Percentiles rank a stretch among this genome's conserved stretches.
phyloP scores from a whole-genome alignment of 2,329 filamentous ascomycete species.

The Apiospora pterosperma region DNA sequence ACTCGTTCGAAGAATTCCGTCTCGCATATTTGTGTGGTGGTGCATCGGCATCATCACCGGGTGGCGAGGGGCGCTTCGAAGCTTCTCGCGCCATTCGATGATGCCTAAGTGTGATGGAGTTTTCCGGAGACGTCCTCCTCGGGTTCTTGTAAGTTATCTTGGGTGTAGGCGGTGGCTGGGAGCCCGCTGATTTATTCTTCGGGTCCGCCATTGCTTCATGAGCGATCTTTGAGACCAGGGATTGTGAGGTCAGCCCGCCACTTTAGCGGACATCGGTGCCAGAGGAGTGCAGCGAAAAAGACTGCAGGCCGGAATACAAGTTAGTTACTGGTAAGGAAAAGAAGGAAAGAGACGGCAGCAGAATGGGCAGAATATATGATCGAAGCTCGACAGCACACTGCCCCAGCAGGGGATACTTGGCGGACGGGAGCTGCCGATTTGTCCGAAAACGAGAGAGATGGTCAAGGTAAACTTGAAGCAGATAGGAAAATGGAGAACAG shows the following conservation, averaged over 20 bases:
- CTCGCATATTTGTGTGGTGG: slow-evolving; percentile 18
- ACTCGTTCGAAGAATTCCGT: slow-evolving; percentile 46
- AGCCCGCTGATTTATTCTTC: not conserved
- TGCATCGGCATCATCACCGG: slow-evolving; percentile 11
- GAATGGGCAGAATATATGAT: not conserved
- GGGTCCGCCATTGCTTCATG: not conserved
- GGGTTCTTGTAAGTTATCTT: slow-evolving; percentile 24
- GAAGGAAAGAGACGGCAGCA: not conserved
- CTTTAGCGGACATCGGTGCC: not conserved
- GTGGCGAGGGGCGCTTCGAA: slow-evolving; percentile 18
- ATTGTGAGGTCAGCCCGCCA: not conserved
- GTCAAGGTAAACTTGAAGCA: not conserved
- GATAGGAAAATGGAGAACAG: not conserved
- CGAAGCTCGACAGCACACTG: not conserved
- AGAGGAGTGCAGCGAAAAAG: not conserved
- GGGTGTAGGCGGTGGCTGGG: not conserved
- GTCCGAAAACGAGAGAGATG: not conserved
- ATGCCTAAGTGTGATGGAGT: slow-evolving; percentile 45
- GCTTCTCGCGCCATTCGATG: slow-evolving; percentile 43
- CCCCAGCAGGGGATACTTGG: not conserved
- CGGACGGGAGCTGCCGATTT: not conserved
- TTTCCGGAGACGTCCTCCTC: slow-evolving; percentile 38
- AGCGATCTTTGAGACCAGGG: not conserved
- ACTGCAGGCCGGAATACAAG: not conserved
- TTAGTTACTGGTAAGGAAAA: not conserved